Evolutionary conservation across 1,284 basidiomycete species (phyloP), one percentile per base, ranked within the genome.

Genomic region (Puccinia coronata): DNA sequence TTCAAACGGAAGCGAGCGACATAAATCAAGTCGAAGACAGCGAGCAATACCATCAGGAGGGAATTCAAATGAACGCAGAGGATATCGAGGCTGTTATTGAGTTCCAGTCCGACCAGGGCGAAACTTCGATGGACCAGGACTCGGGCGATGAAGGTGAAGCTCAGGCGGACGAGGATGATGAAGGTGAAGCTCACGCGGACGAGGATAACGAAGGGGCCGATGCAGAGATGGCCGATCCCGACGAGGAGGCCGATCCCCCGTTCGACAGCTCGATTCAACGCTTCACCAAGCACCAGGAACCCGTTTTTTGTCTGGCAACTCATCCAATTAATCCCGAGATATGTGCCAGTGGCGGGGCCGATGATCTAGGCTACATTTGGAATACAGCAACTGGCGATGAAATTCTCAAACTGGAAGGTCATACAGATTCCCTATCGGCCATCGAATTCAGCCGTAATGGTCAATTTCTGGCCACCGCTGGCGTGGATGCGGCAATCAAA

Each of bases 361-460:
- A 99, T 86, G 96, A 99, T 86, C 87, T 93, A 0, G 97, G 93
- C 43, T 98, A 94, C 87, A 90, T 99, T 84, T 99, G 95, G 92
- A 91, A 95, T 83, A 31, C 53, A 91, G 93, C 57, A 92, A 92
- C 83, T 91, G 94, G 94, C 20, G 91, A 93, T 83, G 88, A 92
- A 82, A 89, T 98, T 59, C 92, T 92, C 69, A 92, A 91, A 85
- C 89, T 99, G 72, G 92, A 92, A 0, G 96, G 96, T 0, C 96
- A 99, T 87, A 91, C 91, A 9, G 97, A 99, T 86, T 96, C 93
- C 83, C 94, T 99, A 59, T 92, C 92, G 3, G 89, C 89, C 74
- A 90, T 90, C 0, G 92, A 89, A 57, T 99, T 93, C 89, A 96
- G 91, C 85, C 85, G 88, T 4, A 95, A 98, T 85, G 96, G 97